phyloP scores from a whole-genome alignment of 352 stramenopile genomes.

The Labyrinthula sp. region DNA sequence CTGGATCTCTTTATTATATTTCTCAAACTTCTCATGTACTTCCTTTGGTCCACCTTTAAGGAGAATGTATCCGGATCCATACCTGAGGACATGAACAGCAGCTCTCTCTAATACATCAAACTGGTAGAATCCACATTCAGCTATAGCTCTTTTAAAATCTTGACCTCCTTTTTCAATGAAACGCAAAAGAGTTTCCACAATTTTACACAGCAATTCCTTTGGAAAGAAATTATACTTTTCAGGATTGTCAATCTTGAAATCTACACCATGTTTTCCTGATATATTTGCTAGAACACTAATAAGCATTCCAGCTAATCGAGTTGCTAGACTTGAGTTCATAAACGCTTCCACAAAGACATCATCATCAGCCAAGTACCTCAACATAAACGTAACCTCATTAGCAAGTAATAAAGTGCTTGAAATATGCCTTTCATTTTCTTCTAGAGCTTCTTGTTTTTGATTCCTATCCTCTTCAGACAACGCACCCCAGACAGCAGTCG shows the following conservation, averaged over 20 bases:
- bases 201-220: slow-evolving; percentile 83
- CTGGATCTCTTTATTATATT: slow-evolving; percentile 11
- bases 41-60: too few species aligned
- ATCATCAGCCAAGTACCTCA: slow-evolving; percentile 83
- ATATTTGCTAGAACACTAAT: slow-evolving; percentile 83
- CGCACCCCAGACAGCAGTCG: slow-evolving; percentile 26
- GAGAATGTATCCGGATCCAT: too few species aligned
- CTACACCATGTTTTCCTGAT: slow-evolving; percentile 63
- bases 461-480: slow-evolving; percentile 56
- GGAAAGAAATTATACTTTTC: slow-evolving; percentile 93
- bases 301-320: slow-evolving; percentile 81
- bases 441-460: slow-evolving; percentile 57
- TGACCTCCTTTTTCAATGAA: slow-evolving; percentile 46
- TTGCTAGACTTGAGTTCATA: slow-evolving; percentile 67
- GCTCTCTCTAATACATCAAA: slow-evolving; percentile 45
- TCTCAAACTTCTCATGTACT: slow-evolving; percentile 8
- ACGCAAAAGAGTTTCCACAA: slow-evolving; percentile 76
- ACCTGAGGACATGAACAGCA: slow-evolving; percentile 1
- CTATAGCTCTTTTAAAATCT: slow-evolving; percentile 3
- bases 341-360: slow-evolving; percentile 64
- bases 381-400: slow-evolving; percentile 92
- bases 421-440: slow-evolving; percentile 67
- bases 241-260: slow-evolving; percentile 82
- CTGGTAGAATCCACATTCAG: slow-evolving; percentile 42
- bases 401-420: slow-evolving; percentile 73